These are phyloP conservation scores for Clarireedia hainanense DNA, from an alignment of 2,329 filamentous ascomycete species.

Conservation along the genomic window DNA sequence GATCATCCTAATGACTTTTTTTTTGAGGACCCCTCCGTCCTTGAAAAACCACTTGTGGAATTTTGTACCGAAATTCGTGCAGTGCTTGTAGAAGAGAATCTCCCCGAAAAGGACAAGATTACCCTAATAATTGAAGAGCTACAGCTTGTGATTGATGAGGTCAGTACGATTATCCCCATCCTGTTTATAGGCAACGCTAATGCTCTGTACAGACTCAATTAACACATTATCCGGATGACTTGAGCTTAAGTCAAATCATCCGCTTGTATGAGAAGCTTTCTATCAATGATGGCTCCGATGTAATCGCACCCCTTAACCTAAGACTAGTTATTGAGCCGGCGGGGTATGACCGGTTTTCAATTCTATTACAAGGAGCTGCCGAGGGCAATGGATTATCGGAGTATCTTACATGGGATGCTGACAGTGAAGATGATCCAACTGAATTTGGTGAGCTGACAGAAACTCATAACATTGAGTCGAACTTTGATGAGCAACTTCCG, in stretches of 20 bases:
- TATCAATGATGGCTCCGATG: conserved; percentile 47
- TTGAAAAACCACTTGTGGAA: conserved; percentile 42
- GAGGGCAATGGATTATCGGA: conserved; percentile 44
- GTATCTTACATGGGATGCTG: conserved; percentile 20
- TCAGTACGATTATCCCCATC: conserved; percentile 30
- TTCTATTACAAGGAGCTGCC: conserved; percentile 43
- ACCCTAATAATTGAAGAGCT: conserved; percentile 46
- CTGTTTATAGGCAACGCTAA: conserved; percentile 22
- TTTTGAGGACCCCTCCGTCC: conserved; percentile 46
- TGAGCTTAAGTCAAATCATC: conserved; percentile 49
- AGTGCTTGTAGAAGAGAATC: conserved; percentile 42
- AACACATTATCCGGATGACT: conserved; percentile 38
- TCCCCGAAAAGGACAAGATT: conserved; percentile 49
- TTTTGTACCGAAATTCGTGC: conserved; percentile 49
- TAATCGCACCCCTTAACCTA: conserved; percentile 50
- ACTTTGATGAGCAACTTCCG: neutral
- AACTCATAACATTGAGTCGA: neutral
- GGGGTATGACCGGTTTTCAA: conserved; percentile 43
- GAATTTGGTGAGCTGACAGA: conserved; percentile 10
- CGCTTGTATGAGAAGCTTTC: conserved; percentile 51
- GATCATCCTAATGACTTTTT: conserved; percentile 48
- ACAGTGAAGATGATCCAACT: conserved; percentile 17
- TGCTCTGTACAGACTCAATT: conserved; percentile 32
- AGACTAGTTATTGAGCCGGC: conserved; percentile 45
- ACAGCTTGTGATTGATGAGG: conserved; percentile 49